These are phyloP conservation scores for Dillenia suffruticosa DNA, from an alignment of 164 flowering plant genomes.

Conservation along the genomic window DNA sequence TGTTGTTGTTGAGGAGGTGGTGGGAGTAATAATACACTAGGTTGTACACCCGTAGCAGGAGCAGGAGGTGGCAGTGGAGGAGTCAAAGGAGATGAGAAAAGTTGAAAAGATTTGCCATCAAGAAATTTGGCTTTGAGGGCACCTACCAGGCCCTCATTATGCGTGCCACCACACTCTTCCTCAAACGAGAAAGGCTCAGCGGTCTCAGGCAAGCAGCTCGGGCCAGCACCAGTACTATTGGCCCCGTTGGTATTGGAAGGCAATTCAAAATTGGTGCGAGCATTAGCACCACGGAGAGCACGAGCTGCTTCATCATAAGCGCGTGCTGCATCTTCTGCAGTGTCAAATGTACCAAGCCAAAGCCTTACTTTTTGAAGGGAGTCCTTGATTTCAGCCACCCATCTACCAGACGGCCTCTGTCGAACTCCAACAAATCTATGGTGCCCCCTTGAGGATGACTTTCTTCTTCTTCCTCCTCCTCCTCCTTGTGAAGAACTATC, in stretches of 20 bases:
- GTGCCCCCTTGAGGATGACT: constrained; percentile 27
- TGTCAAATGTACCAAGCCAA: constrained; percentile 12
- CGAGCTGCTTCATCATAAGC: constrained; percentile 31
- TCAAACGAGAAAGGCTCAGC: constrained; percentile 37
- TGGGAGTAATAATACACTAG: too few species aligned
- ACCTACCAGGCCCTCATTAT: too few species aligned
- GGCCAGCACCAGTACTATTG: not conserved
- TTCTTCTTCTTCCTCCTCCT: constrained; percentile 17
- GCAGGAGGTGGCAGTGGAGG: too few species aligned
- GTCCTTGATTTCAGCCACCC: constrained; percentile 44
- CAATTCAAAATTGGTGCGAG: constrained; percentile 37
- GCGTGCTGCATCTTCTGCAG: too few species aligned
- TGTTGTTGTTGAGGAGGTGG: too few species aligned
- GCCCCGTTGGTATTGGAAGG: constrained; percentile 1
- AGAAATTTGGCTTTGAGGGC: too few species aligned
- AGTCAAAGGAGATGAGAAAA: too few species aligned
- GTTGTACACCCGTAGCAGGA: too few species aligned
- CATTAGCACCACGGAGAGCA: constrained; percentile 31
- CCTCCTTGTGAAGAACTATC: not conserved
- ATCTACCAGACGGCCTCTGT: constrained; percentile 36
- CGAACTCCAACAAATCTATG: constrained; percentile 31
- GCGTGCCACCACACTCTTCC: constrained; percentile 12
- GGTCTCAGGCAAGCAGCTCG: not conserved
- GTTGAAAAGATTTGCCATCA: too few species aligned
- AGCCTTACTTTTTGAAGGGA: constrained; percentile 36